Evolutionary conservation across 257 asterid genomes (phyloP).

Genomic region (Solanum virginianum): DNA sequence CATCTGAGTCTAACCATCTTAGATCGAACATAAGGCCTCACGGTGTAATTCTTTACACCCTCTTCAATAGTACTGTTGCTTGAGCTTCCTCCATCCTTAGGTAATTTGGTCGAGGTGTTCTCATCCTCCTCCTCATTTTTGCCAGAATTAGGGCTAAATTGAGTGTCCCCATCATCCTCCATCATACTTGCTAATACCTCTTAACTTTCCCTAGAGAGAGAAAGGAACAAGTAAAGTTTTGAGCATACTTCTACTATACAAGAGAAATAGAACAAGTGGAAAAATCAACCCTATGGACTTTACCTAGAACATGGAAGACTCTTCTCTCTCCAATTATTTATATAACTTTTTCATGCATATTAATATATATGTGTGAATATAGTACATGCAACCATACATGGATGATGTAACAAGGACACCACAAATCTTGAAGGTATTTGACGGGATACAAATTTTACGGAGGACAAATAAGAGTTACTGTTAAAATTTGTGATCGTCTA

Average conservation of each 20-base stretch:
- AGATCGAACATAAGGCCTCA: conserved; percentile 77
- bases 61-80: conserved; percentile 70
- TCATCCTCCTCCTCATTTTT: conserved; percentile 14
- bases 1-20: conserved; percentile 83
- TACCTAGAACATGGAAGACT: conserved; percentile 30
- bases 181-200: background rate
- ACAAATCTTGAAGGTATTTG: background rate
- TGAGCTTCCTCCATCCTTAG: conserved; percentile 64
- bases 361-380: background rate
- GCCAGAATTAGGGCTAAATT: conserved; percentile 18
- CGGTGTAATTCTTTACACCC: conserved; percentile 38
- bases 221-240: background rate
- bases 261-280: conserved; percentile 6
- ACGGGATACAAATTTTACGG: background rate
- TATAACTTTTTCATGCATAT: background rate
- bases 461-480: background rate
- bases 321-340: conserved; percentile 14
- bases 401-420: background rate
- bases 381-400: background rate
- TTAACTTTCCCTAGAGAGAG: background rate
- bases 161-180: conserved; percentile 38
- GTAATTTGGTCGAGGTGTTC: background rate
- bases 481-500: background rate
- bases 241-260: background rate
- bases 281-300: conserved; percentile 40